phyloP scores from a whole-genome alignment of 1,284 basidiomycete genomes.

The Dichomitus squalens region DNA sequence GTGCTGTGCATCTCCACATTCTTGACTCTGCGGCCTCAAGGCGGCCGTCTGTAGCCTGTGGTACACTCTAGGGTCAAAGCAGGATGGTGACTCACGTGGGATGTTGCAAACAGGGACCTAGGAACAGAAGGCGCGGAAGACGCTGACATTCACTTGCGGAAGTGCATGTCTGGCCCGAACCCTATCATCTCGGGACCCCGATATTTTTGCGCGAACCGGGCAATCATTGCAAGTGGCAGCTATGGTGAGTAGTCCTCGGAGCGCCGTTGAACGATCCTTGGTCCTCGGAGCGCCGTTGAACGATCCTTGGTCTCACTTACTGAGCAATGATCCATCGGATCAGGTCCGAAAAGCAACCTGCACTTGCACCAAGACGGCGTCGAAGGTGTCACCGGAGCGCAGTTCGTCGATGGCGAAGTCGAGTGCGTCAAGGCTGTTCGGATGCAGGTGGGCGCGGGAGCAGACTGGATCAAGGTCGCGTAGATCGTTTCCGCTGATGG shows the following conservation, averaged over 20 bases:
- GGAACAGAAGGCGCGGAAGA: slow-evolving; percentile 69
- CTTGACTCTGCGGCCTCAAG: background rate
- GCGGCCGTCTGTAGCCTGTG: background rate
- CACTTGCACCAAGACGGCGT: slow-evolving; percentile 52
- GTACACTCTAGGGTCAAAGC: no score
- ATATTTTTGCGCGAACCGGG: slow-evolving; percentile 63
- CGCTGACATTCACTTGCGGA: slow-evolving; percentile 61
- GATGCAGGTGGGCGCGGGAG: slow-evolving; percentile 66
- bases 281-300: background rate
- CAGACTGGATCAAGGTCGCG: slow-evolving; percentile 66
- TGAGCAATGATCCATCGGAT: background rate
- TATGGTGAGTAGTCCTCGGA: slow-evolving; percentile 47
- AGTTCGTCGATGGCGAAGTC: slow-evolving; percentile 59
- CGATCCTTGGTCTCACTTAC: background rate
- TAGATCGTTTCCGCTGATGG: slow-evolving; percentile 1
- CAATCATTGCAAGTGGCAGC: slow-evolving; percentile 62
- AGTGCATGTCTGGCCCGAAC: slow-evolving; percentile 54
- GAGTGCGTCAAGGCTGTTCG: slow-evolving; percentile 60
- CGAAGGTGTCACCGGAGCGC: slow-evolving; percentile 58
- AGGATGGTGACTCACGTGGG: slow-evolving; percentile 2
- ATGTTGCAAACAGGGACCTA: slow-evolving; percentile 47
- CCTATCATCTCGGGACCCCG: slow-evolving; percentile 61
- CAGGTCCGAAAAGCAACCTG: slow-evolving; percentile 55
- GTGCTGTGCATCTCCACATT: no score
- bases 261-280: background rate